A percentile compares a stretch with the other conserved stretches of the same genome.
These are phyloP conservation scores for Pyrenophora seminiperda DNA, from an alignment of 2,329 filamentous ascomycete genomes.

Conservation along the genomic window DNA sequence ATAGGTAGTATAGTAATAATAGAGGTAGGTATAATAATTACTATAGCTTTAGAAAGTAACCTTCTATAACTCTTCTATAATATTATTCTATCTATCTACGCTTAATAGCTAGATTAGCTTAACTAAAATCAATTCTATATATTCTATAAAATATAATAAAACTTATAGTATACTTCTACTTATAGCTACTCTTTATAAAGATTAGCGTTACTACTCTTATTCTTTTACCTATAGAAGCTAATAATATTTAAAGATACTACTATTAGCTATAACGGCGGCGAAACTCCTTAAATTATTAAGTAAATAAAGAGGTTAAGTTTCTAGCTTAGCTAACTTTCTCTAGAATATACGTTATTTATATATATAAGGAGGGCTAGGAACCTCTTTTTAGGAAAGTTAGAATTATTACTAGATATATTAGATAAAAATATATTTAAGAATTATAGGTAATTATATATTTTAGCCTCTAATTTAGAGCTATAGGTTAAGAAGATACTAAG, in stretches of 20 bases:
- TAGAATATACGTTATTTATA: constrained; percentile 3
- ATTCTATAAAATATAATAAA: constrained; percentile 7
- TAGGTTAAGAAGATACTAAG: constrained; percentile 7
- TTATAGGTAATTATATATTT: constrained; percentile 6
- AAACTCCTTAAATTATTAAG: constrained; percentile 6
- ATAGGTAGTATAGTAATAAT: constrained; percentile 1
- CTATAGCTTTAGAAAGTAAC: constrained; percentile 5
- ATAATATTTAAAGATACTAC: constrained; percentile 1
- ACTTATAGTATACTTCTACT: constrained; percentile 3
- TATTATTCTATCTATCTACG: constrained; percentile 4
- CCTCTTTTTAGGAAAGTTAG: constrained; percentile 5
- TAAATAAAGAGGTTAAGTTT: constrained; percentile 1
- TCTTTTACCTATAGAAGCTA: constrained; percentile 6
- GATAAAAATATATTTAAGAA: constrained; percentile 6
- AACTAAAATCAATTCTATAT: constrained; percentile 1
- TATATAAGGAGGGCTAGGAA: constrained; percentile 4
- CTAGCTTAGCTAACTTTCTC: constrained; percentile 1
- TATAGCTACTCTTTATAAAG: constrained; percentile 4
- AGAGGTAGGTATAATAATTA: not conserved
- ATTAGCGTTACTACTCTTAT: not conserved
- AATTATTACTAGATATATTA: constrained; percentile 6
- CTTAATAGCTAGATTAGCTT: constrained; percentile 2
- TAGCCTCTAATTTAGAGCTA: constrained; percentile 1
- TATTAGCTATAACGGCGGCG: constrained; percentile 3
- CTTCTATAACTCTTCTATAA: constrained; percentile 1